Evolutionary conservation across 2,329 filamentous ascomycete genomes (phyloP).

Genomic region (Trichoderma atroviride): DNA sequence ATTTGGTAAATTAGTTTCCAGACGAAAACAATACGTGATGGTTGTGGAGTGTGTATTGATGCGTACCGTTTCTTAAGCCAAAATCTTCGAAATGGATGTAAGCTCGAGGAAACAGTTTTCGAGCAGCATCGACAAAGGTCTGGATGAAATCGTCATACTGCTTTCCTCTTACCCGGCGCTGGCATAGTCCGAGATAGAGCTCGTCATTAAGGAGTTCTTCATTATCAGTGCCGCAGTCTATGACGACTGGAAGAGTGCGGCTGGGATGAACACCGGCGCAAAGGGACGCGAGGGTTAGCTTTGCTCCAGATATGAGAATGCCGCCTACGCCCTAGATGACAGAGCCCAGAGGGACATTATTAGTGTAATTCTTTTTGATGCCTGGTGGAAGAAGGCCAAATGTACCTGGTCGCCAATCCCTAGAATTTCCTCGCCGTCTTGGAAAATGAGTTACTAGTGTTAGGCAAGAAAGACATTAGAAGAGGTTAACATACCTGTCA

Average conservation of each 20-base stretch:
- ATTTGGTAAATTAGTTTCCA: not conserved
- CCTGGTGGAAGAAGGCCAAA: too few species aligned
- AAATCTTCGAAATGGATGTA: constrained; percentile 93
- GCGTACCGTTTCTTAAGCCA: constrained; percentile 67
- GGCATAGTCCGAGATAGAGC: constrained; percentile 74
- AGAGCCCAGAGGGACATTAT: not conserved
- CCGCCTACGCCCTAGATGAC: constrained; percentile 68
- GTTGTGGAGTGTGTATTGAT: not conserved
- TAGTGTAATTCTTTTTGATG: not conserved
- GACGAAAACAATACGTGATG: not conserved
- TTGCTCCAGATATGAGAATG: constrained; percentile 81
- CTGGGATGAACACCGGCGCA: constrained; percentile 86
- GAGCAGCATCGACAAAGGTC: constrained; percentile 68
- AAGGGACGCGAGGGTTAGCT: constrained; percentile 78
- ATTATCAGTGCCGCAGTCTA: constrained; percentile 88
- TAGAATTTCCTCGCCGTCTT: constrained; percentile 70
- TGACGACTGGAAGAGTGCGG: constrained; percentile 74
- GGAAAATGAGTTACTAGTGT: not conserved
- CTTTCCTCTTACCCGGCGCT: constrained; percentile 67
- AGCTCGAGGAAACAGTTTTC: constrained; percentile 73
- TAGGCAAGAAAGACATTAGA: not conserved
- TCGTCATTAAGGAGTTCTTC: constrained; percentile 72
- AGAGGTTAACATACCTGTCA: constrained; percentile 62
- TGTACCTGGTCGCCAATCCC: constrained; percentile 77
- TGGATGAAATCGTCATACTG: constrained; percentile 78